Conservation (phyloP, 192 early-diverging fungal genomes). For the Coemansia sp. region DNA sequence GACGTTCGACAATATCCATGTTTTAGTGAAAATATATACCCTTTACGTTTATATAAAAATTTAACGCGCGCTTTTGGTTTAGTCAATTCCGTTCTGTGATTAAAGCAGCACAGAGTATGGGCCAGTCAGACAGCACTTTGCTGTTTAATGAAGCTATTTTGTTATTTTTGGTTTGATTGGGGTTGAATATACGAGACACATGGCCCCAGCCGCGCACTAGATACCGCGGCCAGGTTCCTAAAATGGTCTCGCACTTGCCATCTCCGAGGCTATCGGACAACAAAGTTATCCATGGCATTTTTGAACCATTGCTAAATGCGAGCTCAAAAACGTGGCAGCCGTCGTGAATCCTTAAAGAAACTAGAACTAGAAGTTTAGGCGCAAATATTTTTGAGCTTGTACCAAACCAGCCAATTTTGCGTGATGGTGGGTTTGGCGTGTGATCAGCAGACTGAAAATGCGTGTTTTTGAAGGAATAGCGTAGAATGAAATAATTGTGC, state of each 20-base stretch:
- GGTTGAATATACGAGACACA: conserved; percentile 31
- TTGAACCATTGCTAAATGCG: conserved; percentile 16
- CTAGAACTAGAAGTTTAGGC: background rate
- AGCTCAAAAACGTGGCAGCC: conserved; percentile 44
- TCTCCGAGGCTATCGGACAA: conserved; percentile 43
- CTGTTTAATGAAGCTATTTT: background rate
- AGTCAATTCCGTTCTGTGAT: background rate
- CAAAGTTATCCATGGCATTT: conserved; percentile 35
- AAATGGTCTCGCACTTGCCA: conserved; percentile 26
- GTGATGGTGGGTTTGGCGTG: conserved; percentile 8
- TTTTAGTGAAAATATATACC: background rate
- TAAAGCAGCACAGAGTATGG: background rate
- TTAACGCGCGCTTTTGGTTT: background rate
- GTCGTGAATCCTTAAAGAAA: conserved; percentile 30
- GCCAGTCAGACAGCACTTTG: background rate
- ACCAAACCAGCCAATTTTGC: background rate
- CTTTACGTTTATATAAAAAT: background rate
- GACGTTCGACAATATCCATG: conserved; percentile 40
- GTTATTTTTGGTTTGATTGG: background rate
- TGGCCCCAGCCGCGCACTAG: conserved; percentile 32
- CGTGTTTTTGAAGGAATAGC: background rate
- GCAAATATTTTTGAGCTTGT: background rate
- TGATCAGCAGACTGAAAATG: background rate
- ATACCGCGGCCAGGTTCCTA: conserved; percentile 32
- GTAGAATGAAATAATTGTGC: background rate